Percentiles rank a stretch among this genome's conserved stretches.
phyloP scores from a whole-genome alignment of 768 basidiomycete species.

The Suillus spraguei region DNA sequence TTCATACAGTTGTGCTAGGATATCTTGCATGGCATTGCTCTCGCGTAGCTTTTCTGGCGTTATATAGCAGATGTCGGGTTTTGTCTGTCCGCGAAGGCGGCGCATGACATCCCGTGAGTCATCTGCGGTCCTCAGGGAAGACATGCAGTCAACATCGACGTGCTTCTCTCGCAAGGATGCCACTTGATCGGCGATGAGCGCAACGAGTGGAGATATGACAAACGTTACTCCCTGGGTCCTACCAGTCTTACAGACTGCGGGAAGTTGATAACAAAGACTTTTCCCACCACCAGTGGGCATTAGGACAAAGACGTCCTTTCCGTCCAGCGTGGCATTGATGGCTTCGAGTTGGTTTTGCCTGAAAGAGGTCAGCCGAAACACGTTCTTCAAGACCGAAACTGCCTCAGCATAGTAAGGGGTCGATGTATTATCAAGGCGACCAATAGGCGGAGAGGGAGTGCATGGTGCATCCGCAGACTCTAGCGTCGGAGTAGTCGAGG shows the following conservation, averaged over 20 bases:
- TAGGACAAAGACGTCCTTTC: constrained; percentile 88
- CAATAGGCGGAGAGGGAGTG: constrained; percentile 6
- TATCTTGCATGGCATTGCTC: constrained; percentile 54
- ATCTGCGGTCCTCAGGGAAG: constrained; percentile 50
- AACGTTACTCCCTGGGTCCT: constrained; percentile 81
- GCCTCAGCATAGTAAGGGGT: constrained; percentile 34
- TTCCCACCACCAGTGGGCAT: constrained; percentile 98
- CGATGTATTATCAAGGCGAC: constrained; percentile 34
- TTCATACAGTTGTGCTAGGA: constrained; percentile 61
- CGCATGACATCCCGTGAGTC: constrained; percentile 41
- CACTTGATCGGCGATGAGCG: constrained; percentile 92
- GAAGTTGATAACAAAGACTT: constrained; percentile 87
- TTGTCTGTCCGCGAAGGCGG: constrained; percentile 47
- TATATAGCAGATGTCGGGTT: constrained; percentile 78
- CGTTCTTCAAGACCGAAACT: constrained; percentile 33
- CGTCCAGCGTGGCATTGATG: constrained; percentile 76
- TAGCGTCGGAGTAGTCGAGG: constrained; percentile 22
- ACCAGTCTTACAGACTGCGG: constrained; percentile 77
- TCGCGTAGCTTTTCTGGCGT: constrained; percentile 89
- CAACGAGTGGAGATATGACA: constrained; percentile 86
- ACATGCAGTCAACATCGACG: constrained; percentile 72
- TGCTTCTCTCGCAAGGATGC: constrained; percentile 60
- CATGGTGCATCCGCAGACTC: constrained; percentile 17
- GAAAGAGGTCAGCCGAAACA: constrained; percentile 69
- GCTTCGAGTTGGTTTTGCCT: constrained; percentile 86